phyloP scores from a whole-genome alignment of 1,139 yeast genomes.

The Nakaseomyces uthaithaninus region DNA sequence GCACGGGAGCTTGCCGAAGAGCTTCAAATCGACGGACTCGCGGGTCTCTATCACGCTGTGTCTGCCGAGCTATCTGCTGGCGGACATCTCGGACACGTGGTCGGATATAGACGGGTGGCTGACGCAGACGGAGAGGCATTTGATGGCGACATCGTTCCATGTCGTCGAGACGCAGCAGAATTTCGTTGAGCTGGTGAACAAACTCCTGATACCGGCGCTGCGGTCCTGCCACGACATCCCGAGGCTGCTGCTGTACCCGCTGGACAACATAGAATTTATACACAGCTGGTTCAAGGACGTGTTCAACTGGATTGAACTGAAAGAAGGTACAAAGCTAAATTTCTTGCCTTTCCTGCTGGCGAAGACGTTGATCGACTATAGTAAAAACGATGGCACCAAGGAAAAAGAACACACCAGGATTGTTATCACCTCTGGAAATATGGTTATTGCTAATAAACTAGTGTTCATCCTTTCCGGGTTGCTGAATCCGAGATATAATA shows the following conservation, averaged over 20 bases:
- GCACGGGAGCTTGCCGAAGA: background rate
- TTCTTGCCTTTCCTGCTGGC: constrained; percentile 42
- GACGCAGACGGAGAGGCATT: constrained; percentile 20
- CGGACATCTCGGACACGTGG: constrained; percentile 29
- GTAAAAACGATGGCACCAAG: constrained; percentile 26
- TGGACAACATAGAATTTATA: constrained; percentile 23
- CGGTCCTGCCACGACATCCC: constrained; percentile 31
- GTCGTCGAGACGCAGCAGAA: constrained; percentile 7
- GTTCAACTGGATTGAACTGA: constrained; percentile 53
- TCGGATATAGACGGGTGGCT: constrained; percentile 22
- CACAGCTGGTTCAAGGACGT: constrained; percentile 51
- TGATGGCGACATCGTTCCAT: constrained; percentile 13
- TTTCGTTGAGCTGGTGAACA: constrained; percentile 24
- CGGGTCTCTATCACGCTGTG: constrained; percentile 29
- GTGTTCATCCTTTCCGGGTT: constrained; percentile 48
- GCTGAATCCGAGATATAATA: constrained; percentile 23
- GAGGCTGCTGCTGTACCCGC: constrained; percentile 32
- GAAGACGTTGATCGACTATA: constrained; percentile 38
- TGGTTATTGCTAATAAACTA: constrained; percentile 52
- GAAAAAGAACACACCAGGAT: constrained; percentile 39
- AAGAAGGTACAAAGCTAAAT: constrained; percentile 40
- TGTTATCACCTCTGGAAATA: constrained; percentile 52
- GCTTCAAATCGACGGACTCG: constrained; percentile 7
- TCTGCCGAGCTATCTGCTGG: constrained; percentile 23
- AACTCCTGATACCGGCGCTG: constrained; percentile 28